Evolutionary conservation across 2,329 filamentous ascomycete genomes (phyloP).

Genomic region (Phyllosticta ampelicida): DNA sequence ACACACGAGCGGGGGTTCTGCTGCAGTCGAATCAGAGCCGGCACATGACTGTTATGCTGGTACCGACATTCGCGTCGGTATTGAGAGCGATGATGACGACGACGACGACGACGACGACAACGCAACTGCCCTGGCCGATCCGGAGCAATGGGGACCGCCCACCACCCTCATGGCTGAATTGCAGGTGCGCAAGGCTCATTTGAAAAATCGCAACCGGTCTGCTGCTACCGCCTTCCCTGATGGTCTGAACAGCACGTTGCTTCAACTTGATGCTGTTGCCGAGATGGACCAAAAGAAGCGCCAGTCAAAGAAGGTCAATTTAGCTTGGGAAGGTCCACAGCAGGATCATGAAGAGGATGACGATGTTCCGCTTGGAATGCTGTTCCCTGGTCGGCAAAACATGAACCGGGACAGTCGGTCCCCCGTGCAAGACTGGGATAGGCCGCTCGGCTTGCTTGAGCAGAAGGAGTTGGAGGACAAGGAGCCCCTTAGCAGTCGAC

Average conservation of each 20-base stretch:
- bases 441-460: slow-evolving; percentile 65
- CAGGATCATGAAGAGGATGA: slow-evolving; percentile 41
- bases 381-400: slow-evolving; percentile 54
- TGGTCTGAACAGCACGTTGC: slow-evolving; percentile 81
- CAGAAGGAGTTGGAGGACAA: slow-evolving; percentile 81
- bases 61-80: slow-evolving; percentile 9
- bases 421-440: slow-evolving; percentile 38
- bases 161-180: slow-evolving; percentile 89
- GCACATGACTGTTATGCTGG: slow-evolving; percentile 6
- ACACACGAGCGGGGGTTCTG: background rate
- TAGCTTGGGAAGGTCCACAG: slow-evolving; percentile 77
- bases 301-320: slow-evolving; percentile 62
- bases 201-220: slow-evolving; percentile 67
- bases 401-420: background rate
- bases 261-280: slow-evolving; percentile 83
- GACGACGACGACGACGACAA: slow-evolving; percentile 37
- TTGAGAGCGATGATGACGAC: slow-evolving; percentile 23
- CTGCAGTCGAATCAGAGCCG: slow-evolving; percentile 13
- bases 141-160: slow-evolving; percentile 53
- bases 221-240: slow-evolving; percentile 53
- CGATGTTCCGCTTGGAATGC: slow-evolving; percentile 76
- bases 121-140: slow-evolving; percentile 17
- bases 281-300: slow-evolving; percentile 71
- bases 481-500: slow-evolving; percentile 70
- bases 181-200: slow-evolving; percentile 79